Conservation (phyloP, 1,284 basidiomycete species). For the Somion occarium region DNA sequence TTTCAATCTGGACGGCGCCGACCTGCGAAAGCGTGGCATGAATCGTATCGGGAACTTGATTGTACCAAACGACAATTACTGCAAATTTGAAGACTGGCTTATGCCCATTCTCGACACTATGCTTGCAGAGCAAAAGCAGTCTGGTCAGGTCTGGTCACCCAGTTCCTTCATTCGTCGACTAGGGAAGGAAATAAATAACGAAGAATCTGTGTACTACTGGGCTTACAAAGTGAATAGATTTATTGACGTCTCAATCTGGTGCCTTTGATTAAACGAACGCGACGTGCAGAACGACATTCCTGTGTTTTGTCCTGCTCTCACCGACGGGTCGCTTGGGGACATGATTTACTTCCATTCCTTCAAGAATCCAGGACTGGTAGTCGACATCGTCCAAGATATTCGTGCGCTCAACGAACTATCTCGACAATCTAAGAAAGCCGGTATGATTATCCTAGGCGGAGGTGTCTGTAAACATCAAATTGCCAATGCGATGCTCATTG, state of each 20-base stretch:
- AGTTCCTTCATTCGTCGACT: constrained; percentile 88
- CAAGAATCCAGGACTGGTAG: constrained; percentile 80
- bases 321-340: constrained; percentile 96
- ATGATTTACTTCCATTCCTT: constrained; percentile 99
- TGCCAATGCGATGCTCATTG: constrained; percentile 98
- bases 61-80: constrained; percentile 98
- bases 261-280: constrained; percentile 23
- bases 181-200: constrained; percentile 95
- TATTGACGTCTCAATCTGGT: constrained; percentile 11
- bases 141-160: constrained; percentile 87
- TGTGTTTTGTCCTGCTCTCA: constrained; percentile 97
- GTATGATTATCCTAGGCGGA: constrained; percentile 97
- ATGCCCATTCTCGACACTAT: constrained; percentile 90
- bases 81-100: constrained; percentile 99
- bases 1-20: constrained; percentile 89
- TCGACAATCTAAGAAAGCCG: constrained; percentile 87
- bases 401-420: constrained; percentile 88
- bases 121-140: constrained; percentile 81
- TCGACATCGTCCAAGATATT: constrained; percentile 97
- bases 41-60: constrained; percentile 98
- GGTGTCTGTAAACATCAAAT: constrained; percentile 99
- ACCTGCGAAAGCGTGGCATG: constrained; percentile 83
- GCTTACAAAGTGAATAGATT: constrained; percentile 84
- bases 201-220: constrained; percentile 98
- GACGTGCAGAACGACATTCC: constrained; percentile 87